phyloP scores from a whole-genome alignment of 2,329 filamentous ascomycete species.

The Macroventuria anomochaeta region DNA sequence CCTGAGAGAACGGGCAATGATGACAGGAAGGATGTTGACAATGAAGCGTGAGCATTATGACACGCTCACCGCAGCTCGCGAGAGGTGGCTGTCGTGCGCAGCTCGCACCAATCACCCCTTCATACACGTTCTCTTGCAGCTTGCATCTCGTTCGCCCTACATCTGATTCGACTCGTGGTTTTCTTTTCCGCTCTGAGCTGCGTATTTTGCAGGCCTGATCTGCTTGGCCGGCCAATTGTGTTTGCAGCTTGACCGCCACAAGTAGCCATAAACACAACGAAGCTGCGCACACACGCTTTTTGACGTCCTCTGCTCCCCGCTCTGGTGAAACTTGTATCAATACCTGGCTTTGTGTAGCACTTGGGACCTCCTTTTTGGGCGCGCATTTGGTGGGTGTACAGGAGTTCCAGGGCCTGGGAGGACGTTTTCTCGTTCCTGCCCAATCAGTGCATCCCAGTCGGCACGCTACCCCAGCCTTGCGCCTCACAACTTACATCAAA shows the following conservation, averaged over 20 bases:
- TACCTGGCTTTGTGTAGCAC: conserved; percentile 21
- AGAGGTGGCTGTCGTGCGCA: conserved; percentile 29
- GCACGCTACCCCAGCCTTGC: conserved; percentile 7
- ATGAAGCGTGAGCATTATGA: conserved; percentile 26
- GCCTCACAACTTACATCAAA: conserved; percentile 4
- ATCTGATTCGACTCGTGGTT: conserved; percentile 28
- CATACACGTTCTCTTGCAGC: conserved; percentile 23
- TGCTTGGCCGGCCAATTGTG: conserved; percentile 11
- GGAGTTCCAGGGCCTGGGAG: conserved; percentile 12
- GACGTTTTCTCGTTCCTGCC: conserved; percentile 8
- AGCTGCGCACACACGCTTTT: conserved; percentile 24
- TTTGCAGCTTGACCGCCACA: conserved; percentile 38
- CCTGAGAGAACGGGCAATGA: conserved; percentile 2
- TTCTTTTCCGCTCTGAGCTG: conserved; percentile 29
- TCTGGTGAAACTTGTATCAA: conserved; percentile 23
- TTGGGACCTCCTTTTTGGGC: conserved; percentile 13
- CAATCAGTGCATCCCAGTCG: conserved; percentile 10
- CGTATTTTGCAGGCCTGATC: conserved; percentile 27
- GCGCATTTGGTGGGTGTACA: conserved; percentile 16
- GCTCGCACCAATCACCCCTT: conserved; percentile 26
- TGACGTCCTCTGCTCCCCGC: conserved; percentile 21
- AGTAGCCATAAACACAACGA: conserved; percentile 23
- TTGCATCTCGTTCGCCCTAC: conserved; percentile 19
- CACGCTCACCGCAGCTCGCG: conserved; percentile 37
- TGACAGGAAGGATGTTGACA: conserved; percentile 4